Evolutionary conservation across 768 basidiomycete genomes (phyloP).

Genomic region (Clitopilus hobsonii): DNA sequence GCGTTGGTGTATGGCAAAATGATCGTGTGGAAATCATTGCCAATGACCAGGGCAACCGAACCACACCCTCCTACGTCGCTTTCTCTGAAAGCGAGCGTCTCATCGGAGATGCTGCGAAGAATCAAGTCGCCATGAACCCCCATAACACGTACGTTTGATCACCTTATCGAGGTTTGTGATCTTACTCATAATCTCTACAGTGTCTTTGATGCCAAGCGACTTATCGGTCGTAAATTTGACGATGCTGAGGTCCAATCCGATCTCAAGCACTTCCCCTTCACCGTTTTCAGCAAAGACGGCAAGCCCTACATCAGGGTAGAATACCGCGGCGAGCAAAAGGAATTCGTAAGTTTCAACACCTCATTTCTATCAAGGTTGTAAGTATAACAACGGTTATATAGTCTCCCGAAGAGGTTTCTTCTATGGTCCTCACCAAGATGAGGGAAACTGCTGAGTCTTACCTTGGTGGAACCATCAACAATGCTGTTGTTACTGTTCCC

Average conservation of each 20-base stretch:
- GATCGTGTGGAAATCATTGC: constrained; percentile 99
- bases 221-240: constrained; percentile 90
- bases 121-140: constrained; percentile 98
- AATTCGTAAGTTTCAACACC: constrained; percentile 66
- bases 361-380: not conserved
- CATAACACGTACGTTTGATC: constrained; percentile 63
- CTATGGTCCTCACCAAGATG: constrained; percentile 98
- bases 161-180: not conserved
- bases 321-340: constrained; percentile 92
- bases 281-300: constrained; percentile 77
- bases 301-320: constrained; percentile 88
- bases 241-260: constrained; percentile 82
- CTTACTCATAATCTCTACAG: constrained; percentile 29
- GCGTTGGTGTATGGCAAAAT: constrained; percentile 99
- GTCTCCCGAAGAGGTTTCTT: constrained; percentile 96
- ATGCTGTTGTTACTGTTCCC: constrained; percentile 95
- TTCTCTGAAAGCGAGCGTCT: constrained; percentile 95
- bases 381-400: constrained; percentile 24
- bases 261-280: constrained; percentile 93
- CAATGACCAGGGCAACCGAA: constrained; percentile 93
- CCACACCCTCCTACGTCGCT: constrained; percentile 93
- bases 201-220: constrained; percentile 97
- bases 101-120: constrained; percentile 99
- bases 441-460: constrained; percentile 98
- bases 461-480: constrained; percentile 75